Conservation (phyloP, 2,329 filamentous ascomycete genomes). For the Domatiomyces catenatus region DNA sequence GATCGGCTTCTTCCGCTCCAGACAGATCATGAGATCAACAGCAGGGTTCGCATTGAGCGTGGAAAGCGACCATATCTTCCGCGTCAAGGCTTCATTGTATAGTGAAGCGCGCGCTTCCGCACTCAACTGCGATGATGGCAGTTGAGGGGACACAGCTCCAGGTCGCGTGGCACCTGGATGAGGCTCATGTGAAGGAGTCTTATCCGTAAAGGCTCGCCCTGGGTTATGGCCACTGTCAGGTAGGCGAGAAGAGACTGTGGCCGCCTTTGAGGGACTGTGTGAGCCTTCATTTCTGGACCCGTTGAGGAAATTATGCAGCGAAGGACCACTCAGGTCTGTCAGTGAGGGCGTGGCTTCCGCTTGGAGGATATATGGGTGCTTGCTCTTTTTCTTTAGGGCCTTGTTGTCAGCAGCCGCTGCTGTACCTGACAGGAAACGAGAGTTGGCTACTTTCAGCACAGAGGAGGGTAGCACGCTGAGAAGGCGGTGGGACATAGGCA, state of each 20-base stretch:
- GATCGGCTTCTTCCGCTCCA: conserved; percentile 79
- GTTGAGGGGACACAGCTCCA: background rate
- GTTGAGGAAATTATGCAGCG: conserved; percentile 1
- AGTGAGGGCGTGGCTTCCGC: conserved; percentile 3
- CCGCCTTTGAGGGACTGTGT: conserved; percentile 4
- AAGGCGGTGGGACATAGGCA: conserved; percentile 83
- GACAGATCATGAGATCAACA: conserved; percentile 78
- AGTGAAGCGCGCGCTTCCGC: conserved; percentile 12
- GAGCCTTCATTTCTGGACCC: conserved; percentile 3
- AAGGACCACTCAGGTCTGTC: conserved; percentile 6
- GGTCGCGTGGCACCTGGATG: conserved; percentile 1
- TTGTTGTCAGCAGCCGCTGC: conserved; percentile 31
- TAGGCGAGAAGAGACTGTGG: background rate
- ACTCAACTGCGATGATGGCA: conserved; percentile 7
- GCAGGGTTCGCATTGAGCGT: conserved; percentile 87
- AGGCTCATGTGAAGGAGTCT: conserved; percentile 3
- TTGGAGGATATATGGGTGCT: conserved; percentile 7
- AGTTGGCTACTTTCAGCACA: conserved; percentile 85
- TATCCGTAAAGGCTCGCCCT: background rate
- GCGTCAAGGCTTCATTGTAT: conserved; percentile 75
- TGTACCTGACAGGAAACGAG: conserved; percentile 83
- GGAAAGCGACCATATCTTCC: conserved; percentile 85
- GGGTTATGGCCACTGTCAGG: background rate
- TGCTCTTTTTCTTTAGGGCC: conserved; percentile 13
- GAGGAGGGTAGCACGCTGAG: conserved; percentile 79